These are phyloP conservation scores for Fusarium gaditjirri DNA, from an alignment of 2,329 filamentous ascomycete species.

Conservation along the genomic window DNA sequence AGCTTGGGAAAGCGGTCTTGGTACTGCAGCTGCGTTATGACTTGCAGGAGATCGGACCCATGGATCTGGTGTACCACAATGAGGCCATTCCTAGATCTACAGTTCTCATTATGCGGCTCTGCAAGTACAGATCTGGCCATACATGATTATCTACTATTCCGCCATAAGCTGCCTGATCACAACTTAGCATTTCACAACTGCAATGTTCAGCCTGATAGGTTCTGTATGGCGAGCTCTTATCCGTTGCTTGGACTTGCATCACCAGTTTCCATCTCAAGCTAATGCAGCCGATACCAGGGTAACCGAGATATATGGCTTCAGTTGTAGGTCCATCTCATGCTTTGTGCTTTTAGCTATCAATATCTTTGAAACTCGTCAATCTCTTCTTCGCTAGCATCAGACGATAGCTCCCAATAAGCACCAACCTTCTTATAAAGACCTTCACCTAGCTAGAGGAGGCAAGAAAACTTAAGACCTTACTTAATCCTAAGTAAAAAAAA, in stretches of 20 bases:
- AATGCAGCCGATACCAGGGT: neutral
- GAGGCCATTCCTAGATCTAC: neutral
- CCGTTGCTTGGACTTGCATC: neutral
- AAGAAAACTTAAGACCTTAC: too few species aligned
- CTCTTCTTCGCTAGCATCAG: neutral
- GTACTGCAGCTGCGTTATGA: neutral
- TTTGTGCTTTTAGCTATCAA: neutral
- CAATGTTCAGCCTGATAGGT: neutral
- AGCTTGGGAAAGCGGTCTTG: neutral
- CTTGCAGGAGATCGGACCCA: slow-evolving; percentile 4
- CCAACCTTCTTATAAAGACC: neutral
- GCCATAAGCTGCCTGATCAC: too few species aligned
- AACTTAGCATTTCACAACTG: too few species aligned
- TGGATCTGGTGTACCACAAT: neutral
- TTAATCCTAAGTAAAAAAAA: too few species aligned
- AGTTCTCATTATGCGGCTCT: neutral
- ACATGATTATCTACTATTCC: neutral
- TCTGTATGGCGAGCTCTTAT: neutral
- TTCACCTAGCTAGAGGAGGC: too few species aligned
- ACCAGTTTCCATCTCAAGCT: neutral
- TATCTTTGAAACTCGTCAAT: neutral
- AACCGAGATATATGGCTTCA: neutral
- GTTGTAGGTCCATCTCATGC: neutral
- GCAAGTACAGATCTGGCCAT: neutral
- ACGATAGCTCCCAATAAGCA: neutral